These are phyloP conservation scores for Patellifolia procumbens DNA, from an alignment of 179 eudicot genomes.

Conservation along the genomic window DNA sequence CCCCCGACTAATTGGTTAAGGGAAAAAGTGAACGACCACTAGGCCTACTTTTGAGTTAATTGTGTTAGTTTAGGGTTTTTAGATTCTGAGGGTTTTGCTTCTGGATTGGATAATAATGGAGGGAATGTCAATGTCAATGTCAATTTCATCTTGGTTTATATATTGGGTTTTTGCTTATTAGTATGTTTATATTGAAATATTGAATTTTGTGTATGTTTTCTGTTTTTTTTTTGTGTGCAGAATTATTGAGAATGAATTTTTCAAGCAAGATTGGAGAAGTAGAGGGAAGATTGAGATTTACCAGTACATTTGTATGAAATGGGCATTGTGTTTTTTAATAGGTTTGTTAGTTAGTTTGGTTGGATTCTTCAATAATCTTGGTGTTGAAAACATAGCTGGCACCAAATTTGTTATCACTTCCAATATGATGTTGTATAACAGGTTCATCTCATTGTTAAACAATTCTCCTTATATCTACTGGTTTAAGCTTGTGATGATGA, in stretches of 20 bases:
- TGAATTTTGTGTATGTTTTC: background rate
- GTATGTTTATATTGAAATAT: background rate
- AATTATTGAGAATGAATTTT: constrained; percentile 73
- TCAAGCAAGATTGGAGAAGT: constrained; percentile 87
- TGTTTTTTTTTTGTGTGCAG: constrained; percentile 34
- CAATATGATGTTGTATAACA: constrained; percentile 59
- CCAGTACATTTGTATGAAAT: constrained; percentile 73
- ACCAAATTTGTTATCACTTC: constrained; percentile 78
- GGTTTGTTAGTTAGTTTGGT: constrained; percentile 62
- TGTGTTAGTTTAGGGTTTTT: too few relatives aligned
- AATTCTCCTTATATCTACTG: background rate
- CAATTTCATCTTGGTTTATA: background rate
- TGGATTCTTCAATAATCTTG: constrained; percentile 69
- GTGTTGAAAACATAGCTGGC: constrained; percentile 84
- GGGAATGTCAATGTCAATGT: background rate
- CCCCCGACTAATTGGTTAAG: too few relatives aligned
- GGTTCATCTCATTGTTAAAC: constrained; percentile 28
- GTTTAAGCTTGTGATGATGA: constrained; percentile 5
- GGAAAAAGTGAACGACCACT: too few relatives aligned
- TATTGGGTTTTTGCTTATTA: constrained; percentile 8
- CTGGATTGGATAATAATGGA: background rate
- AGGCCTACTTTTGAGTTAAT: too few relatives aligned
- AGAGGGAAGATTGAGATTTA: constrained; percentile 52
- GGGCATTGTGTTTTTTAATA: constrained; percentile 68
- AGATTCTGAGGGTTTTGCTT: background rate